Base-by-base conservation (phyloP, 2,329 filamentous ascomycete species). In the Trichoderma semiorbis region DNA sequence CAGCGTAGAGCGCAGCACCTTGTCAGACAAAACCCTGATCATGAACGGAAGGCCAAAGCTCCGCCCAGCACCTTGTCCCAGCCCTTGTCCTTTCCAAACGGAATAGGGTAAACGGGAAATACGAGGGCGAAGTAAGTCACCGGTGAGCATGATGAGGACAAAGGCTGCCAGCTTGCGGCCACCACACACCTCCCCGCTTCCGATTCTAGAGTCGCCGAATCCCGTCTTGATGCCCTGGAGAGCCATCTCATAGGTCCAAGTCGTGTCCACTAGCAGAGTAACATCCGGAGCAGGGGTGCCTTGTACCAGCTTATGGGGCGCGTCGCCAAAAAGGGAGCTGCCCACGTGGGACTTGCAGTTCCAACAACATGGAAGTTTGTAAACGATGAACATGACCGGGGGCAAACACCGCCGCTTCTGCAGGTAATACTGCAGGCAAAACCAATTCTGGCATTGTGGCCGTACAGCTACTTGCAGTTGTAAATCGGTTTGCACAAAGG, bases 281-380 rank as follows among this genome's bases (percentile, higher is more conserved):
- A 26, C 39, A 62, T 60, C 66, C 60, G 70, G 63, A 43, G 69
- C 63, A 55, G 43, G 70, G 71, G 71, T 36, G 66, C 58, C 64
- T 71, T 71, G 72, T 71, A 14, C 57, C n/a, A 73, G 70, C 74
- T 76, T 76, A 74, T 73, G 77, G 73, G 77, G 76, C 77, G 77
- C 72, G 74, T 62, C 72, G 76, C 77, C 76, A 24, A 70, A 77
- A 78, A 76, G 30, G 66, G 73, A 74, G 74, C 72, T 71, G 75
- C 74, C 78, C 78, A 79, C 77, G 78, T 79, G 78, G 78, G 76
- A 75, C 75, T 73, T 79, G 78, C 77, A 79, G 76, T 72, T 72
- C 21, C 55, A 68, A 55, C 65, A 26, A 7, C 65, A 57, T 39
- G 36, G 36, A 67, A 67, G 47, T 5, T 21, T 32, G 57, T 36